phyloP scores from a whole-genome alignment of 1,284 basidiomycete species.

The Irpex sp. region DNA sequence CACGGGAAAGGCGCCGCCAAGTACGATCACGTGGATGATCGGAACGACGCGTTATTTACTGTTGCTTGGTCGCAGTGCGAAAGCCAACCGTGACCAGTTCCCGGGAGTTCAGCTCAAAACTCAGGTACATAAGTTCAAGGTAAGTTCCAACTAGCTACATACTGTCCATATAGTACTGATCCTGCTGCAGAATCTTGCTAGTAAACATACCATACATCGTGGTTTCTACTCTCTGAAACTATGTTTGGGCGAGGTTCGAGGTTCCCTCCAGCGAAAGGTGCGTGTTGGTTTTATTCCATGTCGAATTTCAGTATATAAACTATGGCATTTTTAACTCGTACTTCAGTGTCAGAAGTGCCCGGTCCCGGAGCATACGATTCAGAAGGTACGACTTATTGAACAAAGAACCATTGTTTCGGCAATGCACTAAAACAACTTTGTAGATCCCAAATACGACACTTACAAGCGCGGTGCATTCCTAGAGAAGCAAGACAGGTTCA shows the following conservation, averaged over 20 bases:
- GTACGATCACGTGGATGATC: not conserved
- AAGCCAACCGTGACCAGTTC: not conserved
- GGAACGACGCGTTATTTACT: not conserved
- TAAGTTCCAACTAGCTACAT: not conserved
- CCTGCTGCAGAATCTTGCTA: not conserved
- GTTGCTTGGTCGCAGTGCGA: not conserved
- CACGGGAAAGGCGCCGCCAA: too few relatives aligned
- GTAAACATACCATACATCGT: not conserved
- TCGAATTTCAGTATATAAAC: not conserved
- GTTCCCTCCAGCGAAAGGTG: slow-evolving; percentile 23
- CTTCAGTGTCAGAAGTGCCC: slow-evolving; percentile 23
- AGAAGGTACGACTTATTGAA: slow-evolving; percentile 14
- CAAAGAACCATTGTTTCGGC: not conserved
- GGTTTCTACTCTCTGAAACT: not conserved
- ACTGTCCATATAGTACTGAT: not conserved
- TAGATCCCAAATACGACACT: slow-evolving; percentile 41
- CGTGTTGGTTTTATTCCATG: not conserved
- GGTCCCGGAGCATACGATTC: slow-evolving; percentile 27
- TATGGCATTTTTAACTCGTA: not conserved
- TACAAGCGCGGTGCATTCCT: slow-evolving; percentile 56
- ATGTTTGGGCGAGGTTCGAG: slow-evolving; percentile 25
- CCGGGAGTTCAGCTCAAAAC: not conserved
- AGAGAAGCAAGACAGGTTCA: slow-evolving; percentile 50
- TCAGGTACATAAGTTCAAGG: not conserved
- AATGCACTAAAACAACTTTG: not conserved